Evolutionary conservation across 306 rosid genomes (phyloP), one percentile per base, ranked within the genome.

Genomic region (Pueraria montana): DNA sequence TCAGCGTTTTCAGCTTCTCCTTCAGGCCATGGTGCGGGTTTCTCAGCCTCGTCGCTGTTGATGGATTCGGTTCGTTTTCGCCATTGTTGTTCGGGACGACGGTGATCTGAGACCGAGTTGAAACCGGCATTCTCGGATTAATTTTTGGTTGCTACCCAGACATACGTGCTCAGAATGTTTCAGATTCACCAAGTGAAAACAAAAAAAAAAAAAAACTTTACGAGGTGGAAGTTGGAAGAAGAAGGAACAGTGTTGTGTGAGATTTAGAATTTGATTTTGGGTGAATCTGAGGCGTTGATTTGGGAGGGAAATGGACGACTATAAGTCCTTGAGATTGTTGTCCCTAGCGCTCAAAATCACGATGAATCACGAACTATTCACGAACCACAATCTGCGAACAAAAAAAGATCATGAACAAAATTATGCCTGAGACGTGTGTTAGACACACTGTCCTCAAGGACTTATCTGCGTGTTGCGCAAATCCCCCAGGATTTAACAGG

Each of bases 21-120:
- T 94, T 96, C 74, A 94, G 87, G 8, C 97, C 94, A 82, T 94
- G 96, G 84, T 96, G 99, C 1, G 96, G 97, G 73, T 93, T 92
- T 88, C 94, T 81, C 11, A 83, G 65, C 43, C 85, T 77, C 77
- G 86, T 83, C 30, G 46, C 61, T 27, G 81, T 13, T 13, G 84
- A n/a, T 5, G 83, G 20, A 56, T 23, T 80, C 46, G 82, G 26
- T 11, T 89, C 91, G 64, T 58, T 87, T 59, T 83, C 77, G 11
- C 56, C 90, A 1, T 74, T 58, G 55, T 77, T 66, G 5, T 6
- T 42, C n/a, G n/a, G n/a, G 82, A 6, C 20, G 81, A 80, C 12
- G n/a, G 5, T 46, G 2, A 71, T 82, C 80, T 89, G 93, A 61
- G 99, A 96, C 85, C 99, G 85, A 66, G 97, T 92, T 70, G 97